Evolutionary conservation across 306 rosid genomes (phyloP).

Genomic region (Vigna angularis): DNA sequence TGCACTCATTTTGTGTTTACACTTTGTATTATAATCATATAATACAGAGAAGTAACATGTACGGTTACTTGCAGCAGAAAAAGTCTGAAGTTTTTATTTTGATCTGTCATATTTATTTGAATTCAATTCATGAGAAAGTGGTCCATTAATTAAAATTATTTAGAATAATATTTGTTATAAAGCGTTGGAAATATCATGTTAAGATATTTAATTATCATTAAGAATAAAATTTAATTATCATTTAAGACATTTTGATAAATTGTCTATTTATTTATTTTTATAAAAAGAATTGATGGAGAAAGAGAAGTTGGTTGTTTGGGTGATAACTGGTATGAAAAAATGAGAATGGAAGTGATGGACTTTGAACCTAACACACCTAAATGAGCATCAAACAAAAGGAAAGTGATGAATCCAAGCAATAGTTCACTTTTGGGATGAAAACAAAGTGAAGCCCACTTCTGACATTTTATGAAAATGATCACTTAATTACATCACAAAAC

Average conservation of each 20-base stretch:
- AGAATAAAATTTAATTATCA: too few relatives aligned
- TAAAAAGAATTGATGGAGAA: background rate
- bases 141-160: background rate
- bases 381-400: constrained; percentile 44
- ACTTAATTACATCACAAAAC: constrained; percentile 19
- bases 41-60: background rate
- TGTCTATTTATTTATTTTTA: too few relatives aligned
- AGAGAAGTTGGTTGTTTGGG: constrained; percentile 35
- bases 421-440: constrained; percentile 37
- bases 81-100: constrained; percentile 19
- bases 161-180: too few relatives aligned
- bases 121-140: constrained; percentile 11
- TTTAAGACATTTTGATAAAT: too few relatives aligned
- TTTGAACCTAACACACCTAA: constrained; percentile 66
- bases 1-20: too few relatives aligned
- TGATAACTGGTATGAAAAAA: constrained; percentile 43
- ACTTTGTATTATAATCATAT: too few relatives aligned
- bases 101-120: constrained; percentile 23
- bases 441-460: constrained; percentile 50
- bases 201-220: too few relatives aligned
- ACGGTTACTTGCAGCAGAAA: constrained; percentile 1
- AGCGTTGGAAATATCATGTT: too few relatives aligned
- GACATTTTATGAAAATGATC: constrained; percentile 51
- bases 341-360: constrained; percentile 51
- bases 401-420: constrained; percentile 30